Evolutionary conservation across 495 filamentous ascomycete genomes (phyloP), one percentile per base, ranked within the genome.

Genomic region (Chaetomium fimeti): DNA sequence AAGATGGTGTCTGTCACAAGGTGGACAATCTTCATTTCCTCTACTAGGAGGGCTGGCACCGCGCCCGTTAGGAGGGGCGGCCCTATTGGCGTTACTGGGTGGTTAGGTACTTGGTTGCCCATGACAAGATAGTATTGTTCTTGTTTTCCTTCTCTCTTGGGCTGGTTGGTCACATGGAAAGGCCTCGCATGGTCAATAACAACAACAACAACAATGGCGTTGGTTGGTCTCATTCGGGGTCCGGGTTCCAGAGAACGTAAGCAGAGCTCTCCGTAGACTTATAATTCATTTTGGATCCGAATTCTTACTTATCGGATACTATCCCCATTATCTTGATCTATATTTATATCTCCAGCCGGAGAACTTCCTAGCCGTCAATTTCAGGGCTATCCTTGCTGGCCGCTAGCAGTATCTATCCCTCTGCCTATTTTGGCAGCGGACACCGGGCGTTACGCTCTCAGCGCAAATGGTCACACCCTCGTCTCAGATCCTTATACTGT

Each of bases 401-500:
- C 36, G 5, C 52, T 20, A 3, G 28, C 16, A 36, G 28, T 7
- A 55, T 12, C 49, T 20, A 55, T 12, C 49, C 18, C 25, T 12
- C 11, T 18, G 12, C 49, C 6, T 5, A 13, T 25, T 2, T 52
- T 28, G 49, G 9, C 18, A 12, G 24, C 13, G 25, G 24, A 32
- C 53, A 40, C 16, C 24, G 40, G 12, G n/a, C 38, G 40, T 47
- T n/a, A 24, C n/a, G 43, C 43, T 48, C 42, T 11, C 16, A 48
- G 32, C 36, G 18, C 57, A 47, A 9, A 59, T 45, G 25, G 18
- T 48, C 28, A 8, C n/a, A 24, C 27, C 38, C 57, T 28, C 49
- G n/a, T 45, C 36, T 55, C 42, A 8, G 38, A 57, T 59, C 28
- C 25, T 60, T 32, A 61, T 57, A 61, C 6, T 40, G 22, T 27